A percentile compares a stretch with the other conserved stretches of the same genome.
These are phyloP conservation scores for Brassica rapa DNA, from an alignment of 345 rosid genomes.

Conservation along the genomic window DNA sequence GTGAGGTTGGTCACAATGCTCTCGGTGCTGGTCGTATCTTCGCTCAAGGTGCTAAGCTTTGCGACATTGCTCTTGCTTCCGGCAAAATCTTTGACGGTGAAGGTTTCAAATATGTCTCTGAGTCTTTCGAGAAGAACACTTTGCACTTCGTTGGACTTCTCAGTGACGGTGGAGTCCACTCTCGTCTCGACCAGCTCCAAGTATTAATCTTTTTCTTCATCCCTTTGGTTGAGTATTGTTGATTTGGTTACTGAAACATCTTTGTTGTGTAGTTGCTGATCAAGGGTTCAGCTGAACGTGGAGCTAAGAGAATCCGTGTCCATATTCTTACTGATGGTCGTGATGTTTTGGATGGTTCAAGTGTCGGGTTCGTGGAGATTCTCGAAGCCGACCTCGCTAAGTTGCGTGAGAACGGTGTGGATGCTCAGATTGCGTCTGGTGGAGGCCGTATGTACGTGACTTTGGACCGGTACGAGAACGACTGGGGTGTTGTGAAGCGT, in stretches of 20 bases:
- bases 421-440: constrained; percentile 94
- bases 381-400: constrained; percentile 69
- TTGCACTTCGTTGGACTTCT: constrained; percentile 86
- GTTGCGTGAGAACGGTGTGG: constrained; percentile 71
- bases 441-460: constrained; percentile 99
- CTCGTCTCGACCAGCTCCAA: constrained; percentile 90
- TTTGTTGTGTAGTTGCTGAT: constrained; percentile 58
- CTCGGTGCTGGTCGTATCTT: constrained; percentile 96
- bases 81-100: constrained; percentile 80
- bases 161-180: constrained; percentile 98
- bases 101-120: constrained; percentile 77
- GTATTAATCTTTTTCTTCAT: constrained; percentile 30
- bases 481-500: constrained; percentile 88
- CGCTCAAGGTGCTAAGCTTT: constrained; percentile 98
- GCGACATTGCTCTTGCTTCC: constrained; percentile 87
- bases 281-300: constrained; percentile 79
- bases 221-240: too few species aligned
- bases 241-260: too few species aligned
- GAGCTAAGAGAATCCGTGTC: constrained; percentile 88
- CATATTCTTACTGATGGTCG: constrained; percentile 96
- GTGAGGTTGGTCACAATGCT: constrained; percentile 99
- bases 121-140: constrained; percentile 58
- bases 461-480: constrained; percentile 98
- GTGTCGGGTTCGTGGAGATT: constrained; percentile 81
- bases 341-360: constrained; percentile 95